Percentiles rank a stretch among this genome's conserved stretches.
Conservation (phyloP, 1,284 basidiomycete species). For the Pseudozyma hubeiensis region DNA sequence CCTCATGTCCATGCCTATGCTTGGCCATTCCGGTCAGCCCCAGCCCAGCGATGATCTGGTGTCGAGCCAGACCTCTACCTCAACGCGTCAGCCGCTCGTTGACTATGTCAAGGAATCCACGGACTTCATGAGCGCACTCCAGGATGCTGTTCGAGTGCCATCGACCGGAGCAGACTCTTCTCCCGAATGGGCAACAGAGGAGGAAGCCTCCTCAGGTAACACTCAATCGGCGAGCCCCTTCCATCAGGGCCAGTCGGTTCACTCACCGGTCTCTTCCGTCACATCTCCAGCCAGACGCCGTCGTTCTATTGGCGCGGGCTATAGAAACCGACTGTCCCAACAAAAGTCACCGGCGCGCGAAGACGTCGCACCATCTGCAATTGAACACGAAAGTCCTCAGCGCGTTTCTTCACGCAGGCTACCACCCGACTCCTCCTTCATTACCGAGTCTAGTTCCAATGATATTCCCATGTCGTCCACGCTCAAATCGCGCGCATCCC, state of each 20-base stretch:
- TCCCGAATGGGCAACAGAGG: conserved; percentile 43
- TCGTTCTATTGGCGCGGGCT: conserved; percentile 6
- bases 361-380: conserved; percentile 19
- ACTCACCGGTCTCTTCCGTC: neutral
- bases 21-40: conserved; percentile 9
- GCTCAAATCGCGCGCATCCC: conserved; percentile 39
- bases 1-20: conserved; percentile 41
- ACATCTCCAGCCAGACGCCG: conserved; percentile 24
- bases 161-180: conserved; percentile 16
- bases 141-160: conserved; percentile 27
- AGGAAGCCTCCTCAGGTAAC: conserved; percentile 30
- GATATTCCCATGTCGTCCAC: conserved; percentile 49
- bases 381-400: conserved; percentile 39
- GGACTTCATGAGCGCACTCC: conserved; percentile 41
- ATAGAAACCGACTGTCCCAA: conserved; percentile 3
- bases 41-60: neutral
- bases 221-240: conserved; percentile 14
- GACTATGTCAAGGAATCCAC: conserved; percentile 48
- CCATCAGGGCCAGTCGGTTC: conserved; percentile 24
- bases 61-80: neutral
- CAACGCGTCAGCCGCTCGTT: conserved; percentile 20
- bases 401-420: conserved; percentile 33
- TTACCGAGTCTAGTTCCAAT: conserved; percentile 29
- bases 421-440: conserved; percentile 39
- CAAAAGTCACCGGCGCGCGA: conserved; percentile 4